Evolutionary conservation across 2,329 filamentous ascomycete species (phyloP), one percentile per base, ranked within the genome.

Genomic region (Ceratocystis ficicola): DNA sequence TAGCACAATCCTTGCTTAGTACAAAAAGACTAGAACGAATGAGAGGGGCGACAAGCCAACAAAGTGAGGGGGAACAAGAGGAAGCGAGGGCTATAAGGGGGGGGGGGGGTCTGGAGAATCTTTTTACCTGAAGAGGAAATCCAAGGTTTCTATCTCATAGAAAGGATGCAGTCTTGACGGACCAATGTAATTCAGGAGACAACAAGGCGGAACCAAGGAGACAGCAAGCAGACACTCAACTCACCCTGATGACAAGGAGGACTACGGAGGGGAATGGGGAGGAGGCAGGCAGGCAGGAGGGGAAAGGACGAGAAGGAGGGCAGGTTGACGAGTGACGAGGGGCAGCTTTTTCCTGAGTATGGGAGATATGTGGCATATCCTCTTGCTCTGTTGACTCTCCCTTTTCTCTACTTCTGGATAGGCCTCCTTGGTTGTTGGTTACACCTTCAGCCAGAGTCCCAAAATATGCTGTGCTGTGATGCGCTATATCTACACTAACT

Each of bases 121-220:
- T 10, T 22, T 46, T 20, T 32, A 32, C 52, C 52, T 17, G 12
- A 57, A 32, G n/a, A 57, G 52, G 52, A 57, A 57, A 57, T 30
- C 4, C 10, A 10, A 20, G 52, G 25, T 28, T 57, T 57, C 52
- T 57, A 17, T 17, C 52, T 57, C 52, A 57, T 57, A 36, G 52
- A 57, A 57, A 57, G 52, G 52, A 57, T 57, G 52, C 25, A 32
- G 52, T 22, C 52, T 6, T 57, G 22, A 57, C 52, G 22, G 50
- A 4, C 52, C 52, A 57, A 30, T 57, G 28, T 25, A 7, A 17
- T n/a, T 32, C 28, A 57, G 28, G 52, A 57, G 52, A 57, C 52
- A 57, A 32, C 52, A 57, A 32, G 52, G 52, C 52, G 28, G 25
- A 57, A 57, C 12, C 25, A 32, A 57, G 25, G 28, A 57, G 52